These are phyloP conservation scores for Mycena pura DNA, from an alignment of 768 basidiomycete genomes.

Conservation along the genomic window DNA sequence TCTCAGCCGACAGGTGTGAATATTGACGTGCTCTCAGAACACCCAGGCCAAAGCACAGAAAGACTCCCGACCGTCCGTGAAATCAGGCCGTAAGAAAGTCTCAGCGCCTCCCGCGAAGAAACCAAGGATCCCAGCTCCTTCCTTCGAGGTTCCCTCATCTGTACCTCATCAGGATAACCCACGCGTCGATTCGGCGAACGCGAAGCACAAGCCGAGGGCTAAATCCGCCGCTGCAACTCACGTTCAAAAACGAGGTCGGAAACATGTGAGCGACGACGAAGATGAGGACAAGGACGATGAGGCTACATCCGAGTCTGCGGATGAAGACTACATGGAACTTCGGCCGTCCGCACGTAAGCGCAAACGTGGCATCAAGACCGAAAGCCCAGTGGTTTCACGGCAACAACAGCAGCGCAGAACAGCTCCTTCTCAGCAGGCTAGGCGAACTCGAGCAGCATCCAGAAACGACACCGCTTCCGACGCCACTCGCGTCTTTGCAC, in stretches of 20 bases:
- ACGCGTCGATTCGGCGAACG: conserved; percentile 14
- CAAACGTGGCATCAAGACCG: conserved; percentile 41
- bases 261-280: too few species aligned
- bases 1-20: too few species aligned
- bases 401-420: conserved; percentile 25
- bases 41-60: too few species aligned
- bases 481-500: conserved; percentile 71
- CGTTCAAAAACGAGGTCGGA: conserved; percentile 9
- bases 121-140: conserved; percentile 26
- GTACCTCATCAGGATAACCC: conserved; percentile 59
- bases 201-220: conserved; percentile 6
- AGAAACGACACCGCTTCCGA: conserved; percentile 23
- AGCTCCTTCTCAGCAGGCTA: conserved; percentile 39
- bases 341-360: conserved; percentile 50
- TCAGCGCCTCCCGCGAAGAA: conserved; percentile 17
- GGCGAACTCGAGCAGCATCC: conserved; percentile 46
- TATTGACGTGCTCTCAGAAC: not conserved
- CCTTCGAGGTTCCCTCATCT: conserved; percentile 60
- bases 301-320: conserved; percentile 47
- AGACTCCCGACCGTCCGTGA: too few species aligned
- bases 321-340: conserved; percentile 45
- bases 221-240: conserved; percentile 3
- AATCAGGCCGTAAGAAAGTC: not conserved
- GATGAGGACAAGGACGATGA: conserved; percentile 46
- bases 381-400: conserved; percentile 15